Evolutionary conservation across 176 grass and related monocot species (phyloP).

Genomic region (Tillandsia leiboldiana): DNA sequence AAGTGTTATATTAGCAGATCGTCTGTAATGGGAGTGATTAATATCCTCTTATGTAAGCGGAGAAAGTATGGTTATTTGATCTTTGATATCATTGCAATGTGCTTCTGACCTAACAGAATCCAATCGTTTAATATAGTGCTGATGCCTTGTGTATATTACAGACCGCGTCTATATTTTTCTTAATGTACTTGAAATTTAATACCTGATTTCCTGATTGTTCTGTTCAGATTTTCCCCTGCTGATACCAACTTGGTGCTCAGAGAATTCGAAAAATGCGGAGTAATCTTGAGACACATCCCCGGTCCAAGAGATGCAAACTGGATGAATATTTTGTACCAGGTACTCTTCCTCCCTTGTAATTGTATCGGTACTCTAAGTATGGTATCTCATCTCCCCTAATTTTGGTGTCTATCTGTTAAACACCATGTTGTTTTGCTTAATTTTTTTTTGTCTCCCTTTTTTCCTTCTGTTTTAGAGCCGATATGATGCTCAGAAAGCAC

Average conservation of each 20-base stretch:
- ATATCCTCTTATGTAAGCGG: too few species aligned
- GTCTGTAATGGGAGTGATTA: too few species aligned
- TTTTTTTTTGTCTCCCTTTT: conserved; percentile 1
- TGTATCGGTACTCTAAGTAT: neutral
- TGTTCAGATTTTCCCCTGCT: conserved; percentile 49
- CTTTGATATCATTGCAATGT: neutral
- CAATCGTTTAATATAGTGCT: too few species aligned
- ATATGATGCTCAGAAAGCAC: conserved; percentile 69
- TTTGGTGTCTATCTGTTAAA: neutral
- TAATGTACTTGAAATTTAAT: too few species aligned
- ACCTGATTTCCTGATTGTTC: neutral
- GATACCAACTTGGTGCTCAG: conserved; percentile 69
- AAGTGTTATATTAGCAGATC: too few species aligned
- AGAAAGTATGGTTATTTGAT: too few species aligned
- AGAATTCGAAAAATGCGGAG: conserved; percentile 94
- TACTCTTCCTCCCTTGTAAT: conserved; percentile 8
- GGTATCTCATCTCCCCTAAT: neutral
- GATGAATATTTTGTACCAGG: conserved; percentile 88
- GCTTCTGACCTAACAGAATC: neutral
- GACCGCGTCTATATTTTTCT: too few species aligned
- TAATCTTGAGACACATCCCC: conserved; percentile 53
- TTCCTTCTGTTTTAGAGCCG: conserved; percentile 30
- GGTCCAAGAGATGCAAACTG: conserved; percentile 85
- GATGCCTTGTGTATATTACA: too few species aligned
- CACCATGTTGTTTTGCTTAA: neutral